Evolutionary conservation across 1,284 basidiomycete genomes (phyloP).

Genomic region (Polyporus tsugae): DNA sequence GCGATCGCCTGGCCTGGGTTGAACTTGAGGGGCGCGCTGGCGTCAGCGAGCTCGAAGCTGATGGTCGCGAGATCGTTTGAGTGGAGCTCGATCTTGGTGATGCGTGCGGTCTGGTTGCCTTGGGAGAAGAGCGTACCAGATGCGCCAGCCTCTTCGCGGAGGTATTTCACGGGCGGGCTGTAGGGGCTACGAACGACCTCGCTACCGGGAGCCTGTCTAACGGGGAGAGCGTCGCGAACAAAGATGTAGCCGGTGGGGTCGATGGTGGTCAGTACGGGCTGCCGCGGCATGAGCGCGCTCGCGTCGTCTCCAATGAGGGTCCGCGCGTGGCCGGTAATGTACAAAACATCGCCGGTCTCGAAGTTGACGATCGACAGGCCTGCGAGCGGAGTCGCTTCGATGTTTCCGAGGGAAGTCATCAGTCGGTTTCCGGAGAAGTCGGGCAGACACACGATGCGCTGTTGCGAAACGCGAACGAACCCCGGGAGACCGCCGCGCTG

Average conservation of each 20-base stretch:
- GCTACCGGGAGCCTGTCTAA: neutral
- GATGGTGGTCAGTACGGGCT: neutral
- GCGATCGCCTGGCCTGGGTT: conserved; percentile 1
- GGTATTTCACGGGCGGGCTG: neutral
- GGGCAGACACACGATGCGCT: neutral
- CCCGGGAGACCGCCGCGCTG: conserved; percentile 1
- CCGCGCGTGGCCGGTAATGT: neutral
- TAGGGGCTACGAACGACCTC: neutral
- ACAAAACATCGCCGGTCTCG: neutral
- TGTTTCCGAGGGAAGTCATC: conserved; percentile 1
- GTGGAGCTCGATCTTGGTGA: neutral
- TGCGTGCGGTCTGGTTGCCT: neutral
- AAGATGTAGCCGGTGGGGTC: conserved; percentile 7
- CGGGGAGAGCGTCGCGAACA: conserved; percentile 1
- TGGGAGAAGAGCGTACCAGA: neutral
- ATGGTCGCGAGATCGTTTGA: neutral
- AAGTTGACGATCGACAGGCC: conserved; percentile 6
- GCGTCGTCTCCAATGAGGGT: neutral
- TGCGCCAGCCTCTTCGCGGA: neutral
- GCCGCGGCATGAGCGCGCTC: neutral
- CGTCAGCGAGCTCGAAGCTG: neutral
- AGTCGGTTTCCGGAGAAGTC: conserved; percentile 6
- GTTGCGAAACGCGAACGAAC: neutral
- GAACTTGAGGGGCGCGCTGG: neutral
- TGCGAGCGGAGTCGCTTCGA: neutral